Percentiles rank a stretch among this genome's conserved stretches.
Conservation (phyloP, 1,284 basidiomycete genomes). For the Puccinia coronata region DNA sequence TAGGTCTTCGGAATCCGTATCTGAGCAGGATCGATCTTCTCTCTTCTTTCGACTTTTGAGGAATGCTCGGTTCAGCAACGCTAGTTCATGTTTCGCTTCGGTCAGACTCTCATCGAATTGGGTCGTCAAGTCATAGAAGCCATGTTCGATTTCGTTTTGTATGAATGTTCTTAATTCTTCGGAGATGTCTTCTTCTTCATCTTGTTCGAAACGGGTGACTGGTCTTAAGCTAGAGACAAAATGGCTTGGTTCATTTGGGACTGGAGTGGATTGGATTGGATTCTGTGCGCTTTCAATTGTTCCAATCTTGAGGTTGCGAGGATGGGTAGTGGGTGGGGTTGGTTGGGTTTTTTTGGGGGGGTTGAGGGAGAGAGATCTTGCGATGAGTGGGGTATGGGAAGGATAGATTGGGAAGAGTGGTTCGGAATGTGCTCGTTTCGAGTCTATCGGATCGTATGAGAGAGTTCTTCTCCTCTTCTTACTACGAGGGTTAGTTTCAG, state of each 20-base stretch:
- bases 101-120: constrained; percentile 1
- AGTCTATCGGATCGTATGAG: not conserved
- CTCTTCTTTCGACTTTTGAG: not conserved
- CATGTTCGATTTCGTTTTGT: constrained; percentile 1
- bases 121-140: not conserved
- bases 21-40: no score
- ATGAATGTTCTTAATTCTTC: constrained; percentile 1
- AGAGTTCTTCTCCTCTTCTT: not conserved
- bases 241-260: not conserved
- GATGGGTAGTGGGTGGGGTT: no score
- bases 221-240: no score
- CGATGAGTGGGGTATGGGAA: no score
- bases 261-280: no score
- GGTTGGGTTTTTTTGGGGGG: not conserved
- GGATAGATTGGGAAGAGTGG: not conserved
- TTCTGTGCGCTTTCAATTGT: no score
- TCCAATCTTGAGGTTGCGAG: not conserved
- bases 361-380: not conserved
- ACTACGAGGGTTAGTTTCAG: not conserved
- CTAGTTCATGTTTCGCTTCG: constrained; percentile 14
- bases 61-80: not conserved
- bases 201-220: not conserved
- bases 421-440: constrained; percentile 11
- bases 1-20: not conserved
- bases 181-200: constrained; percentile 8